phyloP scores from a whole-genome alignment of 257 asterid species.

The Jaltomata sinuosa region DNA sequence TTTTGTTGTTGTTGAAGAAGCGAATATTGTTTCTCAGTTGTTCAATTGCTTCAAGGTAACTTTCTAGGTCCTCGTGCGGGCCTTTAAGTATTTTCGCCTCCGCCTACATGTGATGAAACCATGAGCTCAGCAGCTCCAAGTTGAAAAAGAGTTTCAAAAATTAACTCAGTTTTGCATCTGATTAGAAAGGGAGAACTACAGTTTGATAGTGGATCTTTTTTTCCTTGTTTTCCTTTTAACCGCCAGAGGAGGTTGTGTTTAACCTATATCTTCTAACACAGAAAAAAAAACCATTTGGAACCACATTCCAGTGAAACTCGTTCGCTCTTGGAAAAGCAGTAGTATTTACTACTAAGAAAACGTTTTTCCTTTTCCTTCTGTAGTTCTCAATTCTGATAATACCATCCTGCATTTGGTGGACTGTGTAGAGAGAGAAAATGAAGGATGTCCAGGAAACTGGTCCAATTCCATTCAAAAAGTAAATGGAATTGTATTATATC shows the following conservation, averaged over 20 bases:
- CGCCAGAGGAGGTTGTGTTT: neutral
- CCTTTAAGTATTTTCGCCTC: conserved; percentile 96
- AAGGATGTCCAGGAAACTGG: too few relatives aligned
- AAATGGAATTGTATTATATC: too few relatives aligned
- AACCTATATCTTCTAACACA: neutral
- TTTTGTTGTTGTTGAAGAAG: conserved; percentile 87
- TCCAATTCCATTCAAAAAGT: too few relatives aligned
- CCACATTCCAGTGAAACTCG: neutral
- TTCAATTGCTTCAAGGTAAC: conserved; percentile 91
- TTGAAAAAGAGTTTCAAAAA: neutral
- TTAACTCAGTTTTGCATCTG: neutral
- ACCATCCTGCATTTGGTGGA: too few relatives aligned
- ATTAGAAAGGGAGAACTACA: neutral
- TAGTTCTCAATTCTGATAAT: neutral
- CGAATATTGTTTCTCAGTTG: conserved; percentile 74
- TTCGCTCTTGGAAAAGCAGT: neutral
- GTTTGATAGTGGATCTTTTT: neutral
- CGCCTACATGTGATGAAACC: conserved; percentile 40
- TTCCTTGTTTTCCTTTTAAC: neutral
- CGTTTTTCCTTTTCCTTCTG: neutral
- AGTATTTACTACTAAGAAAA: neutral
- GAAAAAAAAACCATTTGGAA: neutral
- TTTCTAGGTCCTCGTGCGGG: conserved; percentile 94
- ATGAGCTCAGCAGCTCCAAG: neutral
- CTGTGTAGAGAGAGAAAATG: too few relatives aligned